phyloP scores from a whole-genome alignment of 1,284 basidiomycete genomes.

The Cystobasidium sp. region DNA sequence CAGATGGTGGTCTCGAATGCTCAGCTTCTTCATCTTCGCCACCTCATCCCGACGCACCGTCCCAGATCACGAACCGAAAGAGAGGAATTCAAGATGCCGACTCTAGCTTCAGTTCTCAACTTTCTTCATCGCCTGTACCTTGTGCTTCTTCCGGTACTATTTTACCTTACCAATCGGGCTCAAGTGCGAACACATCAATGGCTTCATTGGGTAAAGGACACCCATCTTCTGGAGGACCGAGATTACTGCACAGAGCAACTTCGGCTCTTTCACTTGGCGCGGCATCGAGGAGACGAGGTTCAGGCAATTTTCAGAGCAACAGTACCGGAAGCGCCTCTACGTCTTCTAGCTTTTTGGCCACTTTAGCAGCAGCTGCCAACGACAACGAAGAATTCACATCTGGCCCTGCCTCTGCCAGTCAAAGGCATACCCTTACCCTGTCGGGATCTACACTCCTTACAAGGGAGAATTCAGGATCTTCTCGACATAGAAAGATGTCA shows the following conservation, averaged over 20 bases:
- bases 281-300: constrained; percentile 19
- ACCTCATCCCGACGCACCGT: neutral
- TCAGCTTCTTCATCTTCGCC: constrained; percentile 8
- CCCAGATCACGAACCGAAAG: constrained; percentile 31
- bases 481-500: constrained; percentile 40
- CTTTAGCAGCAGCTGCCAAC: constrained; percentile 9
- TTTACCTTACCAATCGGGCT: neutral
- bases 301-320: constrained; percentile 18
- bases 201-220: constrained; percentile 15
- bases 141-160: constrained; percentile 22
- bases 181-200: neutral
- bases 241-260: constrained; percentile 36
- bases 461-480: constrained; percentile 21
- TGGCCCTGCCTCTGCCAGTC: neutral
- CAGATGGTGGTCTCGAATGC: constrained; percentile 13
- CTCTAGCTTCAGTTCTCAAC: constrained; percentile 29
- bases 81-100: constrained; percentile 38
- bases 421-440: constrained; percentile 14
- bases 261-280: constrained; percentile 33
- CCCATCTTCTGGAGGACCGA: neutral
- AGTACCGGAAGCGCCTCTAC: constrained; percentile 8
- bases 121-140: constrained; percentile 25
- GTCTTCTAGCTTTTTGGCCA: constrained; percentile 20
- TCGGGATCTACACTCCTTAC: constrained; percentile 21
- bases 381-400: constrained; percentile 6